Base-by-base conservation (phyloP, 2,329 filamentous ascomycete species). In the Colletotrichum sp. region DNA sequence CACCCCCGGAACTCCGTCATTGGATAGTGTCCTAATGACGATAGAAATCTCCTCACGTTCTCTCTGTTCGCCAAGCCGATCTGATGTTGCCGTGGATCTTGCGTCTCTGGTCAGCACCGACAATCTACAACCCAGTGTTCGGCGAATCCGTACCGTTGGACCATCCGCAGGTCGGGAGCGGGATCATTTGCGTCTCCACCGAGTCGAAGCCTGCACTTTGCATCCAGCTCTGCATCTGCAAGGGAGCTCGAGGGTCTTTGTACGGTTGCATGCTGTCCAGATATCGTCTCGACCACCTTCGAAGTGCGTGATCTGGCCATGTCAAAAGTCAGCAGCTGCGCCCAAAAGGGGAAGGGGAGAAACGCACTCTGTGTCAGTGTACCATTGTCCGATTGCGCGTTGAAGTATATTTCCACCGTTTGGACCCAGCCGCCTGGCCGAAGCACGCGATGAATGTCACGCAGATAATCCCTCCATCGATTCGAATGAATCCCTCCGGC, bases 401-500 rank as follows among this genome's bases (percentile, higher is more conserved):
- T 95, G 83, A 93, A 93, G 81, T 98, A 95, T 80, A 96, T 91
- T 82, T 98, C 96, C n/a, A 95, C 91, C 90, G 98, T 93, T 81
- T 98, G 95, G 75, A 94, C 90, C 95, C 95, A 98, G 2, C 96
- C 96, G 3, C 93, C 94, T 8, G 92, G 93, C 67, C 92, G 93
- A 77, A 96, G 86, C 12, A 95, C 89, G 26, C 91, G 89, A 78
- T 92, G 90, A 76, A 98, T 94, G 79, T 98, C 96, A 79, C 89
- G 88, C 78, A 98, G 84, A 84, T 98, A 98, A 36, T 89, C 89
- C 71, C 87, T 85, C 96, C 96, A 98, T 83, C 95, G 90, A 77
- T 89, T 86, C 73, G 88, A 86, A 80, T 96, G 89, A 80, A 98
- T 94, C 1, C 95, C 95, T 26, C 92, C 92, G 78, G 90, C 88